phyloP scores from a whole-genome alignment of 2,329 filamentous ascomycete genomes.

The Pseudogymnoascus sp. region DNA sequence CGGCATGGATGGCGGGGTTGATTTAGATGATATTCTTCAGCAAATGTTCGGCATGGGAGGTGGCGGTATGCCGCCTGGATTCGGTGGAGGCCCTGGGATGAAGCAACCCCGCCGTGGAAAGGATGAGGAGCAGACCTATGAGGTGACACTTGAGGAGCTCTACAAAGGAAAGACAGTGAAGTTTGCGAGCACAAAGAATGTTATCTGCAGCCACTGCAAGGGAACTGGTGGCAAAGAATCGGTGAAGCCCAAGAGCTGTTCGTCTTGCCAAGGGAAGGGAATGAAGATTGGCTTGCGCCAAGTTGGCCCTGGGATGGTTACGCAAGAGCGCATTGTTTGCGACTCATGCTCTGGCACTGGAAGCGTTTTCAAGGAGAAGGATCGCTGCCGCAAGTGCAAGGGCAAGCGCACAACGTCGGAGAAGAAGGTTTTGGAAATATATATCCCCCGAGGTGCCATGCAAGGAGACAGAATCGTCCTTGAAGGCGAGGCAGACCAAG shows the following conservation, averaged over 20 bases:
- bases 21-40: constrained; percentile 84
- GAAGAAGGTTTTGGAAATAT: constrained; percentile 91
- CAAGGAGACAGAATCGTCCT: constrained; percentile 86
- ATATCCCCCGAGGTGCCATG: constrained; percentile 80
- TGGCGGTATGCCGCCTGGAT: constrained; percentile 30
- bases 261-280: constrained; percentile 74
- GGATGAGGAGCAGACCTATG: constrained; percentile 84
- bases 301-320: constrained; percentile 78
- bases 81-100: constrained; percentile 35
- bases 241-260: constrained; percentile 73
- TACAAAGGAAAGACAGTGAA: constrained; percentile 99
- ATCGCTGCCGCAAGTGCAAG: constrained; percentile 98
- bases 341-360: constrained; percentile 79
- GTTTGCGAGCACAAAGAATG: constrained; percentile 90
- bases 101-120: constrained; percentile 61
- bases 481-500: constrained; percentile 88
- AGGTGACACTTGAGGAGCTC: constrained; percentile 84
- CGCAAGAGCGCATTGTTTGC: constrained; percentile 70
- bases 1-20: constrained; percentile 56
- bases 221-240: constrained; percentile 87
- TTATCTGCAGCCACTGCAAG: constrained; percentile 80
- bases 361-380: constrained; percentile 85
- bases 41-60: constrained; percentile 84
- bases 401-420: constrained; percentile 78
- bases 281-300: constrained; percentile 69